These are phyloP conservation scores for Schrenkiella parvula DNA, from an alignment of 345 rosid genomes.

Conservation along the genomic window DNA sequence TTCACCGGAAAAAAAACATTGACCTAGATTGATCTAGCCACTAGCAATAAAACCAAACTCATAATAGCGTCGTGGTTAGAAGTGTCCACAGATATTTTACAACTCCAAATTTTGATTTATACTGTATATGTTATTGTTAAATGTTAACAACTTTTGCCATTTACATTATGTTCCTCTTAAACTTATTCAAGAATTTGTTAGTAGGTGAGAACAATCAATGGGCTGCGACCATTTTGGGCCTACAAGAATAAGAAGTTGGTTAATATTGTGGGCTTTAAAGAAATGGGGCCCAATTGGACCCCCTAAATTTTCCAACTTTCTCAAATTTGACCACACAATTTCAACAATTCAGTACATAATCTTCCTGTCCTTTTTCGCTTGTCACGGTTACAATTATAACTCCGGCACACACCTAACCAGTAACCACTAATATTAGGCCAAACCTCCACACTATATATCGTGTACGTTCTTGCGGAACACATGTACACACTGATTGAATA, in stretches of 20 bases:
- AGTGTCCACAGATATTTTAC: neutral
- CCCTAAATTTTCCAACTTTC: neutral
- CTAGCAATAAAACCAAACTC: neutral
- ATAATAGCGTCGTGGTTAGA: neutral
- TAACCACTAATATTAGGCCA: slow-evolving; percentile 1
- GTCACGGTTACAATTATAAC: slow-evolving; percentile 6
- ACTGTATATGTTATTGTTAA: too few relatives aligned
- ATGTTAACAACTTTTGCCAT: too few relatives aligned
- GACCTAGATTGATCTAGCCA: neutral
- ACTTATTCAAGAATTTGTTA: neutral
- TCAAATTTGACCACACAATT: slow-evolving; percentile 10
- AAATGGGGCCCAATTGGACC: slow-evolving; percentile 12
- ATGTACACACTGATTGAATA: neutral
- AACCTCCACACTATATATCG: slow-evolving; percentile 1
- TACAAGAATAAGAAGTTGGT: slow-evolving; percentile 9
- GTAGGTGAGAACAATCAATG: slow-evolving; percentile 30
- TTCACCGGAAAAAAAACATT: neutral
- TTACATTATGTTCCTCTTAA: neutral
- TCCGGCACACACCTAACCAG: neutral
- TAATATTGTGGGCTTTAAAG: slow-evolving; percentile 24
- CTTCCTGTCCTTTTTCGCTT: neutral
- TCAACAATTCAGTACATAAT: slow-evolving; percentile 8
- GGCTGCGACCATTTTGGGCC: slow-evolving; percentile 28
- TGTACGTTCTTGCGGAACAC: neutral
- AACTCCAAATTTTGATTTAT: too few relatives aligned